Base-by-base conservation (phyloP, 2,329 filamentous ascomycete species). In the Biscogniauxia mediterranea region DNA sequence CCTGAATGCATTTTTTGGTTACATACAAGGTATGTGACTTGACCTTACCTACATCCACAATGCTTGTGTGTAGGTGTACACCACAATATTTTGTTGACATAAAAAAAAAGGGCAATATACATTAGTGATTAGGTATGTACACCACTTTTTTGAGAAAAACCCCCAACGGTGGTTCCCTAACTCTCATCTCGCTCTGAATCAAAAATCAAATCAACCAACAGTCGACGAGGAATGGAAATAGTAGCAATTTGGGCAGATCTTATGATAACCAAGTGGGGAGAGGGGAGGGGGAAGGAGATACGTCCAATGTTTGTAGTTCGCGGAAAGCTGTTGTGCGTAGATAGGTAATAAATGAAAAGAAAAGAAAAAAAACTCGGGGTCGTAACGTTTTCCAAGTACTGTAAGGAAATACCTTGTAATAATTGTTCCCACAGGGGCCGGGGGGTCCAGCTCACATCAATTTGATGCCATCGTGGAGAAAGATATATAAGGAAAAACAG, bases 391-490 rank as follows among this genome's bases (percentile, higher is more conserved):
- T 46, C 11, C 38, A n/a, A 46, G 38, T 46, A 46, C 15, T 46
- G 38, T 46, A 46, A n/a, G 38, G 38, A 17, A 17, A 7, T 46
- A 15, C 38, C 38, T 46, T 46, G 38, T 46, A 46, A 46, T 15
- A 46, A 2, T 46, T 46, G 38, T 46, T 32, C 38, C 38, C 38
- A 46, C 38, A 46, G 38, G 38, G 20, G n/a, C 11, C 20, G 54
- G 23, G 23, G 23, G 54, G 20, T 50, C 49, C n/a, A 25, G 19
- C 19, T 23, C 26, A 46, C 3, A 20, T 25, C 23, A n/a, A 15
- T 50, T 32, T 49, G 55, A 56, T 20, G 42, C 55, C 17, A 56
- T 56, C 55, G 55, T 56, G 55, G 55, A n/a, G 38, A 32, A 32
- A 46, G 38, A 46, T 46, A 46, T 46, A 46, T 46, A 46, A 46